These are phyloP conservation scores for Nicotiana obtusifolia DNA, from an alignment of 257 asterid species.

Conservation along the genomic window DNA sequence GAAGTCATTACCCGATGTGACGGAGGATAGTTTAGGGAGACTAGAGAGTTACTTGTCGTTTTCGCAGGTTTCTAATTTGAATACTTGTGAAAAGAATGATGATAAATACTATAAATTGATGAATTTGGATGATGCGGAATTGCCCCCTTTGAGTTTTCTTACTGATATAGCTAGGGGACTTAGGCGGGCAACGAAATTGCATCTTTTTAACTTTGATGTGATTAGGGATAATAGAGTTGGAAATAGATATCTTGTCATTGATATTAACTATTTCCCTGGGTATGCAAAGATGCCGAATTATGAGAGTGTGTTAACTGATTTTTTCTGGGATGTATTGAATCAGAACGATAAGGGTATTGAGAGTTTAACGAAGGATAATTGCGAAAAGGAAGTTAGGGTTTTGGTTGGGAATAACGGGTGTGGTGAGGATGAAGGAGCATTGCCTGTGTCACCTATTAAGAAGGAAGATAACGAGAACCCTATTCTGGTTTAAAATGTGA, in stretches of 20 bases:
- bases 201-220: conserved; percentile 64
- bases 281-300: conserved; percentile 74
- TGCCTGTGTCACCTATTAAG: conserved; percentile 32
- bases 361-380: conserved; percentile 10
- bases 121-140: conserved; percentile 53
- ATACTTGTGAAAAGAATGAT: conserved; percentile 32
- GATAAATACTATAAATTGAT: conserved; percentile 45
- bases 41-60: conserved; percentile 43
- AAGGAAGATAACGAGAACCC: conserved; percentile 38
- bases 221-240: conserved; percentile 59
- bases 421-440: conserved; percentile 36
- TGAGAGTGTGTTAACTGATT: conserved; percentile 51
- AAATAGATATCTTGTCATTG: conserved; percentile 60
- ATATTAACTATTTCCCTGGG: conserved; percentile 75
- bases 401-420: conserved; percentile 34
- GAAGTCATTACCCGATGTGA: conserved; percentile 58
- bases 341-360: conserved; percentile 16
- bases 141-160: conserved; percentile 56
- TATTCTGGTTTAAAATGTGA: conserved; percentile 30
- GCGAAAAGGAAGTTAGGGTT: conserved; percentile 28
- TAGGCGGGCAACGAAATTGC: conserved; percentile 43
- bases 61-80: conserved; percentile 55
- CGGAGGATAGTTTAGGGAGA: conserved; percentile 42
- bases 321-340: conserved; percentile 50
- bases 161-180: conserved; percentile 55